phyloP scores from a whole-genome alignment of 2,329 filamentous ascomycete genomes.

The Calonectria montana region DNA sequence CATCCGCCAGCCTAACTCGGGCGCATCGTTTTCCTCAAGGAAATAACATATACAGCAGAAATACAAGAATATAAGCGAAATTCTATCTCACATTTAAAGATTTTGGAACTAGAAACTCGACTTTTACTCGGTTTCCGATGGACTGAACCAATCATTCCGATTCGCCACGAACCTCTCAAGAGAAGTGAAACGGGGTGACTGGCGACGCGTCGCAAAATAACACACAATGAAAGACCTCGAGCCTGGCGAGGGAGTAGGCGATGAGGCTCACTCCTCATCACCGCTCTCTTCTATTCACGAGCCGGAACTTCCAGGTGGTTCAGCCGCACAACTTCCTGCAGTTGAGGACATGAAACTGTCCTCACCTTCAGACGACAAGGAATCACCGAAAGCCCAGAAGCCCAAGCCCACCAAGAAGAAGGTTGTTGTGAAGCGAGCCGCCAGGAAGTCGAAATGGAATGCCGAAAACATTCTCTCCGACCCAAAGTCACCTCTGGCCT shows the following conservation, averaged over 20 bases:
- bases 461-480: constrained; percentile 50
- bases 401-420: constrained; percentile 38
- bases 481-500: constrained; percentile 52
- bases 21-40: not conserved
- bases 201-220: not conserved
- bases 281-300: constrained; percentile 28
- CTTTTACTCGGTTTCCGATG: not conserved
- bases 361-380: constrained; percentile 15
- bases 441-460: constrained; percentile 50
- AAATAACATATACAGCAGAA: not conserved
- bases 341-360: constrained; percentile 27
- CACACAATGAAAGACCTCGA: constrained; percentile 15
- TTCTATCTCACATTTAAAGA: not conserved
- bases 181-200: not conserved
- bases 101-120: not conserved
- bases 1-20: not conserved
- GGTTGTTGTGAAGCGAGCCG: constrained; percentile 34
- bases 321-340: not conserved
- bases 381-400: not conserved
- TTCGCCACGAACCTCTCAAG: not conserved
- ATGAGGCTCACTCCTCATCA: constrained; percentile 18
- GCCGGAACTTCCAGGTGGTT: constrained; percentile 5
- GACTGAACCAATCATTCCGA: not conserved
- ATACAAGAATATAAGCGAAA: not conserved
- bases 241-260: not conserved